Percentiles rank a stretch among this genome's conserved stretches.
Conservation (phyloP, 768 basidiomycete genomes). For the Termitomyces sp. region DNA sequence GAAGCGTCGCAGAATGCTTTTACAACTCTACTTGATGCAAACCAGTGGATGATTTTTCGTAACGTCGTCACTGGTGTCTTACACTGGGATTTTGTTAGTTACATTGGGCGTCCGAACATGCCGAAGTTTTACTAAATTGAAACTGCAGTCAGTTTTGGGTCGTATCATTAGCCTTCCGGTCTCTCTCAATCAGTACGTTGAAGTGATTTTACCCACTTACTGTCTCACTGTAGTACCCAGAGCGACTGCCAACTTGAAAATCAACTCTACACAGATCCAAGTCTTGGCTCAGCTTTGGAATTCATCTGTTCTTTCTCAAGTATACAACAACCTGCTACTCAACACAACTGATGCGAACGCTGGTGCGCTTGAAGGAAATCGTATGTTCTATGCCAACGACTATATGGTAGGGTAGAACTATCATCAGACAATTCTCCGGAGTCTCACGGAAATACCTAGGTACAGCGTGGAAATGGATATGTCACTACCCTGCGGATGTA, state of each 20-base stretch:
- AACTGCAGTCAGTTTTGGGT: slow-evolving; percentile 49
- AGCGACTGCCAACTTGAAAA: slow-evolving; percentile 34
- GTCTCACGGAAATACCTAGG: slow-evolving; percentile 4
- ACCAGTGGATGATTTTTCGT: slow-evolving; percentile 66
- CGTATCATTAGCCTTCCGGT: slow-evolving; percentile 68
- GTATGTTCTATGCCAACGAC: slow-evolving; percentile 22
- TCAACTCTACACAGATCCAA: slow-evolving; percentile 35
- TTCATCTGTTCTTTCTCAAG: slow-evolving; percentile 21
- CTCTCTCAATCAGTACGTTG: slow-evolving; percentile 22
- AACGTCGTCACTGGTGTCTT: slow-evolving; percentile 51
- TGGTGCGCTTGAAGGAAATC: slow-evolving; percentile 16
- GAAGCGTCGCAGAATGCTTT: slow-evolving; percentile 40
- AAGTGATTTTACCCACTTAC: background rate
- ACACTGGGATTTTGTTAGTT: slow-evolving; percentile 70
- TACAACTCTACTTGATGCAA: slow-evolving; percentile 49
- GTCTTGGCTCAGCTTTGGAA: slow-evolving; percentile 34
- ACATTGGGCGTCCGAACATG: background rate
- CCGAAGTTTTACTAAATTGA: background rate
- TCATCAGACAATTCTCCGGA: background rate
- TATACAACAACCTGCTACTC: slow-evolving; percentile 13
- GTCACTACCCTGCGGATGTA: slow-evolving; percentile 61
- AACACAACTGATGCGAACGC: slow-evolving; percentile 22
- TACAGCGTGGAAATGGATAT: slow-evolving; percentile 32
- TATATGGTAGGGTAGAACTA: slow-evolving; percentile 12
- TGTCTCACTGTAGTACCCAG: slow-evolving; percentile 15